phyloP scores from a whole-genome alignment of 2,329 filamentous ascomycete species.

The Botrytis tulipae region DNA sequence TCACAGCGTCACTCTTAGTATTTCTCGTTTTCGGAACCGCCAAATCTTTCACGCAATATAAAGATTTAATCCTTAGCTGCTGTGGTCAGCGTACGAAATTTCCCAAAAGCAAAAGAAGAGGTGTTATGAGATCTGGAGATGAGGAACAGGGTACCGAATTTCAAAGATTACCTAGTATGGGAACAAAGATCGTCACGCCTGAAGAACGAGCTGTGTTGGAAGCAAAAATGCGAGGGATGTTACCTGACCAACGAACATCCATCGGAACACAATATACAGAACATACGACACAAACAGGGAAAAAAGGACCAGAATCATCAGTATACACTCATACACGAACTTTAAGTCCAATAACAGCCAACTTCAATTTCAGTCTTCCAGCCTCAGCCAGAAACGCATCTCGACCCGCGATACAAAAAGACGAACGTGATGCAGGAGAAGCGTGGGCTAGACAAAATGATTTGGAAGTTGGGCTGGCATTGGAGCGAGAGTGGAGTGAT shows the following conservation, averaged over 20 bases:
- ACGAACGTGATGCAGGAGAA: background rate
- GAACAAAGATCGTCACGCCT: background rate
- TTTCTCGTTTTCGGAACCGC: conserved; percentile 47
- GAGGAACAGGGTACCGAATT: conserved; percentile 17
- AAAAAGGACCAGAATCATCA: background rate
- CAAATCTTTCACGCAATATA: conserved; percentile 38
- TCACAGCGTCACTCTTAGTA: conserved; percentile 40
- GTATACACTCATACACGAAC: conserved; percentile 8
- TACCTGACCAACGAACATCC: background rate
- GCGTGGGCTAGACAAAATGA: conserved; percentile 14
- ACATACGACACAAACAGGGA: background rate
- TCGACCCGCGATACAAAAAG: background rate
- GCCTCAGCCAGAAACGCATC: background rate
- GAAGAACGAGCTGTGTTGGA: conserved; percentile 13
- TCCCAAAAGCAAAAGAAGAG: conserved; percentile 15
- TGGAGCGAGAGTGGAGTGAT: conserved; percentile 7
- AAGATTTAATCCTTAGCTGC: conserved; percentile 29
- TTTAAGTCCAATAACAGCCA: background rate
- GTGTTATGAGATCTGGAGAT: background rate
- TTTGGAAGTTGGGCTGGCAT: conserved; percentile 10
- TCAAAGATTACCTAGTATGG: conserved; percentile 15
- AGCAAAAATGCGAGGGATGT: conserved; percentile 11
- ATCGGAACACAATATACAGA: background rate
- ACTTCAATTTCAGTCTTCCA: conserved; percentile 9
- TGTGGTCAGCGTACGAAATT: conserved; percentile 22